Evolutionary conservation across 2,329 filamentous ascomycete genomes (phyloP).

Genomic region (Neonectria coccinea): DNA sequence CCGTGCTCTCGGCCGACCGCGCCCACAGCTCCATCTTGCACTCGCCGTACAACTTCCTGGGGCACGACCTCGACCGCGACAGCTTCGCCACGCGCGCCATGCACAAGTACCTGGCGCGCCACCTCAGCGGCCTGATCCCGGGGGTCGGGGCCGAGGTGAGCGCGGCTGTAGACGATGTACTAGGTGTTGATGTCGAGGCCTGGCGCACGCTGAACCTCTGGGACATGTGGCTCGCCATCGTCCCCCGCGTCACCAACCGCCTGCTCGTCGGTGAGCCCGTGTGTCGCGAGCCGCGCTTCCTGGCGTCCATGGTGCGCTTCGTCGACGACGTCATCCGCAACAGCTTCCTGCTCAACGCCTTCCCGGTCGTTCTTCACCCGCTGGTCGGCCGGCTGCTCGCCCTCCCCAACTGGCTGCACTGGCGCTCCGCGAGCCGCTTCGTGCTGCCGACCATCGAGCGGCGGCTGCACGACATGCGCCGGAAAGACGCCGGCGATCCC

Average conservation of each 20-base stretch:
- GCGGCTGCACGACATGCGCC: slow-evolving; percentile 60
- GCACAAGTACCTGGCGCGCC: slow-evolving; percentile 58
- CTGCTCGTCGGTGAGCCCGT: slow-evolving; percentile 54
- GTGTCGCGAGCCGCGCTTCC: slow-evolving; percentile 58
- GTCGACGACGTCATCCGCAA: slow-evolving; percentile 62
- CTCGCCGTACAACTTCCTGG: slow-evolving; percentile 58
- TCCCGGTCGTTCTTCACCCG: slow-evolving; percentile 62
- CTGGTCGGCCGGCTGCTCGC: slow-evolving; percentile 60
- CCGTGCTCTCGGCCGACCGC: slow-evolving; percentile 54
- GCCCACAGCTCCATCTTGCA: slow-evolving; percentile 56
- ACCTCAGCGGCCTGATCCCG: slow-evolving; percentile 54
- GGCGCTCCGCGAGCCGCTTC: slow-evolving; percentile 55
- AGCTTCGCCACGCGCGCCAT: slow-evolving; percentile 56
- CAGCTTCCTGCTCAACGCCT: slow-evolving; percentile 57
- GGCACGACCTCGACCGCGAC: slow-evolving; percentile 49
- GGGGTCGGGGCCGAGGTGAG: slow-evolving; percentile 56
- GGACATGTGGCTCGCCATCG: slow-evolving; percentile 57
- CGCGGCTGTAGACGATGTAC: slow-evolving; percentile 50
- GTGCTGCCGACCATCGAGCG: slow-evolving; percentile 62
- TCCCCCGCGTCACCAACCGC: slow-evolving; percentile 58
- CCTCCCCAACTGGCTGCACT: slow-evolving; percentile 61
- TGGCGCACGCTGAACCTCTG: slow-evolving; percentile 58
- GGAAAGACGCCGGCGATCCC: slow-evolving; percentile 55
- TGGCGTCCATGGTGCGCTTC: slow-evolving; percentile 62
- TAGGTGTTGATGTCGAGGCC: slow-evolving; percentile 50